phyloP scores from a whole-genome alignment of 2,329 filamentous ascomycete species.

The Cytospora piceae region DNA sequence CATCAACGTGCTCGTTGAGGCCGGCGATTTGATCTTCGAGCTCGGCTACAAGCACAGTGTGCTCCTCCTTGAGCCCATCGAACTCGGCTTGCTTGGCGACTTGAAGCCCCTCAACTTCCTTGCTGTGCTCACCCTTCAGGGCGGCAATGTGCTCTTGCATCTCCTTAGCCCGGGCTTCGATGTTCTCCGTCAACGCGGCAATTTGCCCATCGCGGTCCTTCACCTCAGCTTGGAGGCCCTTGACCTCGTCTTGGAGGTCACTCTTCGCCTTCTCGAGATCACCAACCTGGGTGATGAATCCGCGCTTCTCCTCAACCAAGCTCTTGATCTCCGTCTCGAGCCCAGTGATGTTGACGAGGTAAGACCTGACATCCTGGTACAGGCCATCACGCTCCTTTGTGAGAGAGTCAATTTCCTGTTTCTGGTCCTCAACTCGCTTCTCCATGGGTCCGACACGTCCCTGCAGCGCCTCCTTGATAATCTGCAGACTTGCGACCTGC shows the following conservation, averaged over 20 bases:
- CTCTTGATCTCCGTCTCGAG: slow-evolving; percentile 30
- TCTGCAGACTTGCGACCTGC: slow-evolving; percentile 32
- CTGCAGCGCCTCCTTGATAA: slow-evolving; percentile 30
- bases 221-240: slow-evolving; percentile 7
- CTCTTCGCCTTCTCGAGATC: slow-evolving; percentile 29
- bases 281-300: slow-evolving; percentile 25
- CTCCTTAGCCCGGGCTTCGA: slow-evolving; percentile 24
- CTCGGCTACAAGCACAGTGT: slow-evolving; percentile 20
- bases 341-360: slow-evolving; percentile 31
- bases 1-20: slow-evolving; percentile 28
- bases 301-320: slow-evolving; percentile 27
- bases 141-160: slow-evolving; percentile 21
- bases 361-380: slow-evolving; percentile 25
- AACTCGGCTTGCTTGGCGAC: slow-evolving; percentile 16
- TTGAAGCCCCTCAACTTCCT: slow-evolving; percentile 23
- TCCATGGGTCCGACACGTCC: slow-evolving; percentile 32
- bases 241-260: slow-evolving; percentile 12
- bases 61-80: slow-evolving; percentile 11
- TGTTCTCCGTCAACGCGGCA: slow-evolving; percentile 10
- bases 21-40: slow-evolving; percentile 25
- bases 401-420: slow-evolving; percentile 26
- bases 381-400: slow-evolving; percentile 23
- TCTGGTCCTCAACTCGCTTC: slow-evolving; percentile 29
- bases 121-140: slow-evolving; percentile 24
- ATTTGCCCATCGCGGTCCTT: slow-evolving; percentile 23